Evolutionary conservation across 257 asterid species (phyloP).

Genomic region (Forsythia suspensa): DNA sequence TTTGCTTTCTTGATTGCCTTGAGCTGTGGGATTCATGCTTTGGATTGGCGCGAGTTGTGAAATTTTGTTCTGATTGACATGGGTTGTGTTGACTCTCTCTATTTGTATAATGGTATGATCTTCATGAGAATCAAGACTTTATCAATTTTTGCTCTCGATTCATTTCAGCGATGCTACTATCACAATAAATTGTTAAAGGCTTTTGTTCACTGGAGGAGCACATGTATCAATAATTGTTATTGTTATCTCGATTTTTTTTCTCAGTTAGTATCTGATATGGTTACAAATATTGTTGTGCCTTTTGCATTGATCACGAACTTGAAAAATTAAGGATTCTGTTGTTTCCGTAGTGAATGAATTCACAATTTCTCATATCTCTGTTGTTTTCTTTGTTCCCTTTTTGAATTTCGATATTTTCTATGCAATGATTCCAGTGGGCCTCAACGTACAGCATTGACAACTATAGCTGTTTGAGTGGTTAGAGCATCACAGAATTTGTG

Average conservation of each 20-base stretch:
- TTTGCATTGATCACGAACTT: slow-evolving; percentile 15
- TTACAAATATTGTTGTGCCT: slow-evolving; percentile 11
- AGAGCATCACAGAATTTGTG: neutral
- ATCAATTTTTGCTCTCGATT: slow-evolving; percentile 16
- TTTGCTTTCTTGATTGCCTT: neutral
- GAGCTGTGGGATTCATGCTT: neutral
- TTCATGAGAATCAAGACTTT: neutral
- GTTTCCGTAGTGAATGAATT: slow-evolving; percentile 8
- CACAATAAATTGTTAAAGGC: slow-evolving; percentile 15
- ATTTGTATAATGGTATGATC: neutral
- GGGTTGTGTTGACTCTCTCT: neutral
- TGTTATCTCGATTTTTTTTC: slow-evolving; percentile 13
- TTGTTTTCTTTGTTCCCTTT: slow-evolving; percentile 14
- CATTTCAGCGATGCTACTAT: slow-evolving; percentile 18
- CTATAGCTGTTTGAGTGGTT: slow-evolving; percentile 1
- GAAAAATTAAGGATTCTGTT: neutral
- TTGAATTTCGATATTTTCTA: neutral
- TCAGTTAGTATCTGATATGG: slow-evolving; percentile 20
- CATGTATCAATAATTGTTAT: slow-evolving; percentile 19
- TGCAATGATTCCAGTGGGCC: slow-evolving; percentile 10
- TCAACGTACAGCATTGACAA: slow-evolving; percentile 9
- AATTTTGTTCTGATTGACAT: neutral
- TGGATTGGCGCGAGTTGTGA: neutral
- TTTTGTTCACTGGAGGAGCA: slow-evolving; percentile 19
- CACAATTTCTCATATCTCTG: neutral